Base-by-base conservation (phyloP, 2,329 filamentous ascomycete genomes). In the Mycosphaerelloides madeirae region DNA sequence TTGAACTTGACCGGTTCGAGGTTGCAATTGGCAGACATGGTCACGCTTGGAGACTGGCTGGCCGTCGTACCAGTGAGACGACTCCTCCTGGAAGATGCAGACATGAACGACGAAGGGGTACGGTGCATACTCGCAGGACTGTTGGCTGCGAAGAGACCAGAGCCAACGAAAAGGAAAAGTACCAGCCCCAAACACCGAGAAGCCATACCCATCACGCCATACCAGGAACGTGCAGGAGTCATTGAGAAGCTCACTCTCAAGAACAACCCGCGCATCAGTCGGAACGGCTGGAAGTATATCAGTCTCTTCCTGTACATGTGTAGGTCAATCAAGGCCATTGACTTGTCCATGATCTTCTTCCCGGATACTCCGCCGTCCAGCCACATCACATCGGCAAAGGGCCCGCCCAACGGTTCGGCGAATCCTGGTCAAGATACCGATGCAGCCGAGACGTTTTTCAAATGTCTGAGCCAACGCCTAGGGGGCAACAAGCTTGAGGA, bases 21-120 rank as follows among this genome's bases (percentile, higher is more conserved):
- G 63, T 77, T 98, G 68, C 85, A 91, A 47, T 68, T 94, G 35
- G 78, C 84, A 2, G 93, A 98, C 62, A 76, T 95, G 19, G 68
- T 90, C 39, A 96, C 93, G 0, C 75, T 98, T 2, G 87, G 90
- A 38, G 93, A 98, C 63, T 98, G 91, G 74, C 75, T 98, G 31
- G 91, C 93, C 4, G 82, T 98, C 6, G 91, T 97, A 0, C 91
- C 93, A 0, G 83, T 97, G 2, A 84, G 86, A 55, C 88, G 94
- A 59, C 69, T 98, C 0, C 75, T 94, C 6, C 69, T 97, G 43
- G 90, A 96, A 59, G 87, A 94, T 61, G 91, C 88, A 48, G 86
- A 88, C 5, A 69, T 98, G 29, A 87, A 79, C 1, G 90, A 97
- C 58, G 89, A 95, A 63, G 88, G 88, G 3, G 73, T 96, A 6